Evolutionary conservation across 768 basidiomycete species (phyloP).

Genomic region (Rhizopogon vinicolor): DNA sequence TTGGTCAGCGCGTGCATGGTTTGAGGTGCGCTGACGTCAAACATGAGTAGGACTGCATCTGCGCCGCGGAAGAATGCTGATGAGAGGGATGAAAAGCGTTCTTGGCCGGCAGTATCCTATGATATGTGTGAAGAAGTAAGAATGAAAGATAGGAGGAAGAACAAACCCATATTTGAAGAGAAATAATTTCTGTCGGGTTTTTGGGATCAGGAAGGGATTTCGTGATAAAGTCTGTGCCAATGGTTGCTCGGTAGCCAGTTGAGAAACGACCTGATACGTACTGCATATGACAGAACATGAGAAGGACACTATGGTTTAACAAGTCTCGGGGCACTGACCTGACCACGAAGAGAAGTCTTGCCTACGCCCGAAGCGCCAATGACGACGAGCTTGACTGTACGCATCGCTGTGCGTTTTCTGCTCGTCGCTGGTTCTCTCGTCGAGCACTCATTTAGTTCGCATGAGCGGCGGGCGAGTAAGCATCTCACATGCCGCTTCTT

Average conservation of each 20-base stretch:
- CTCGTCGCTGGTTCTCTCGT: not conserved
- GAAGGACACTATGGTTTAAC: not conserved
- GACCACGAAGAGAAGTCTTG: conserved; percentile 74
- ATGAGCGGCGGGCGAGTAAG: too few species aligned
- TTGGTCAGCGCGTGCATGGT: conserved; percentile 54
- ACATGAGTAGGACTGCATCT: conserved; percentile 78
- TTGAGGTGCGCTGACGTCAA: conserved; percentile 66
- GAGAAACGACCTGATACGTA: conserved; percentile 77
- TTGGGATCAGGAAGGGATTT: conserved; percentile 65
- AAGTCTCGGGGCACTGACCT: conserved; percentile 39
- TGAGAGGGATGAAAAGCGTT: conserved; percentile 80
- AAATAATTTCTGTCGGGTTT: conserved; percentile 49
- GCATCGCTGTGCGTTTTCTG: conserved; percentile 36
- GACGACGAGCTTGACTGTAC: conserved; percentile 75
- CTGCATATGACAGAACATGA: conserved; percentile 28
- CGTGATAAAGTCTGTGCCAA: conserved; percentile 85
- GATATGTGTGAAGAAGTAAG: not conserved
- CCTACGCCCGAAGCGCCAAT: conserved; percentile 84
- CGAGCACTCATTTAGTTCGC: not conserved
- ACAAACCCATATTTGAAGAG: conserved; percentile 66
- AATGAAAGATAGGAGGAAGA: not conserved
- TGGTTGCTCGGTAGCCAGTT: conserved; percentile 76
- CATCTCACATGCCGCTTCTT: not conserved
- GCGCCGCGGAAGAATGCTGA: conserved; percentile 83
- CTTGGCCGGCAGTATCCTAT: conserved; percentile 85